Conservation (phyloP, 768 basidiomycete genomes). For the Tylopilus vinaceipallidus region DNA sequence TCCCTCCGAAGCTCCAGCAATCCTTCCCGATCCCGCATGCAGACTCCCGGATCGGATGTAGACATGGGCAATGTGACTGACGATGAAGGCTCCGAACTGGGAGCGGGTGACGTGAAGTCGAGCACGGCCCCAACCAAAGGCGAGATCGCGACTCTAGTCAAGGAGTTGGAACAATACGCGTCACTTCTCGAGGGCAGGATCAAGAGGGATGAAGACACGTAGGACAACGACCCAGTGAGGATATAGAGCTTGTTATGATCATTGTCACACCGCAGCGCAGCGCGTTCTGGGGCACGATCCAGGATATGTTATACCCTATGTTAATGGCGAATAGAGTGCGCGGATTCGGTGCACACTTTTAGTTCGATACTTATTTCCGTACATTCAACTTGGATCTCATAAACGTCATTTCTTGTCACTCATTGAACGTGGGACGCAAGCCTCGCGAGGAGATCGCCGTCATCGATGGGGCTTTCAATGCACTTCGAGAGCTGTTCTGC, state of each 20-base stretch:
- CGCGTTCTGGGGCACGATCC: constrained; percentile 5
- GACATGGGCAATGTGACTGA: constrained; percentile 20
- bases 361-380: constrained; percentile 14
- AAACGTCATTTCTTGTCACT: not conserved
- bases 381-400: constrained; percentile 1
- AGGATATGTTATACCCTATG: constrained; percentile 27
- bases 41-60: constrained; percentile 11
- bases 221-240: not conserved
- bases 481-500: constrained; percentile 53
- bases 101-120: constrained; percentile 1
- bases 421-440: constrained; percentile 17
- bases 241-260: constrained; percentile 9
- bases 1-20: not conserved
- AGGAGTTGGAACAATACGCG: constrained; percentile 58
- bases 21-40: not conserved
- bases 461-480: constrained; percentile 45
- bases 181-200: constrained; percentile 58
- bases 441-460: constrained; percentile 46
- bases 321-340: constrained; percentile 23
- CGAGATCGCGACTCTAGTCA: constrained; percentile 47
- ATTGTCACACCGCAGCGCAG: constrained; percentile 7
- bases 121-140: constrained; percentile 21
- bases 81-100: constrained; percentile 2
- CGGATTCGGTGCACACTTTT: constrained; percentile 4
- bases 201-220: constrained; percentile 30